These are phyloP conservation scores for Apiospora marii DNA, from an alignment of 2,329 filamentous ascomycete species.

Conservation along the genomic window DNA sequence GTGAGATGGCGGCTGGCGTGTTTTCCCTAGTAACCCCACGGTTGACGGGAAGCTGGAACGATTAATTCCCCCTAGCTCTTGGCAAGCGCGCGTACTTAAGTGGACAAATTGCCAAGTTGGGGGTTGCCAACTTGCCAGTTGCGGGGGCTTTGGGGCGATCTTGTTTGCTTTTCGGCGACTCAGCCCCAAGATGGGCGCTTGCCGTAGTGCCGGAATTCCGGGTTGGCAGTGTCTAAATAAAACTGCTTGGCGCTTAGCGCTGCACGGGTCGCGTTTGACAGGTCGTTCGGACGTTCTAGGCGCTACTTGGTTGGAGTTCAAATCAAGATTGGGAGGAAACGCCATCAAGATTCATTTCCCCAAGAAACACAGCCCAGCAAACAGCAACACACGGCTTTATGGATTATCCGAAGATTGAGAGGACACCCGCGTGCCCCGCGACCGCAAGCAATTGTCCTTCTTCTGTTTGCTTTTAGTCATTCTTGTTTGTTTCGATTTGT, in stretches of 20 bases:
- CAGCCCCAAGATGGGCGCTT: neutral
- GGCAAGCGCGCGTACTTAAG: neutral
- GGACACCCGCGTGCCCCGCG: too few species aligned
- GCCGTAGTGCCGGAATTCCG: neutral
- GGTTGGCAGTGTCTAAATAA: neutral
- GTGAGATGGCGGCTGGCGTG: neutral
- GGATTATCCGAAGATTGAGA: too few species aligned
- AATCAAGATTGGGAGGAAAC: too few species aligned
- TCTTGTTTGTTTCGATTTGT: too few species aligned
- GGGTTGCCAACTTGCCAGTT: neutral
- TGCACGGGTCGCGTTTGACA: neutral
- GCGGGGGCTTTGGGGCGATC: neutral
- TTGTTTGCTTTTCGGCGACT: neutral
- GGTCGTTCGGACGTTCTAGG: neutral
- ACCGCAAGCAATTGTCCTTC: too few species aligned
- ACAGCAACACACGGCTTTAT: too few species aligned
- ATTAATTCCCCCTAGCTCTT: neutral
- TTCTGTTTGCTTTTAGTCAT: too few species aligned
- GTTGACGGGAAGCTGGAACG: neutral
- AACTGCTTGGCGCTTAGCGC: neutral
- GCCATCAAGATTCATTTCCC: too few species aligned
- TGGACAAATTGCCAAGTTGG: neutral
- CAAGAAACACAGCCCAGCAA: too few species aligned
- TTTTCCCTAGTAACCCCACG: neutral
- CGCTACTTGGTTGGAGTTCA: neutral